Base-by-base conservation (phyloP, 306 rosid genomes). In the Begonia loranthoides region DNA sequence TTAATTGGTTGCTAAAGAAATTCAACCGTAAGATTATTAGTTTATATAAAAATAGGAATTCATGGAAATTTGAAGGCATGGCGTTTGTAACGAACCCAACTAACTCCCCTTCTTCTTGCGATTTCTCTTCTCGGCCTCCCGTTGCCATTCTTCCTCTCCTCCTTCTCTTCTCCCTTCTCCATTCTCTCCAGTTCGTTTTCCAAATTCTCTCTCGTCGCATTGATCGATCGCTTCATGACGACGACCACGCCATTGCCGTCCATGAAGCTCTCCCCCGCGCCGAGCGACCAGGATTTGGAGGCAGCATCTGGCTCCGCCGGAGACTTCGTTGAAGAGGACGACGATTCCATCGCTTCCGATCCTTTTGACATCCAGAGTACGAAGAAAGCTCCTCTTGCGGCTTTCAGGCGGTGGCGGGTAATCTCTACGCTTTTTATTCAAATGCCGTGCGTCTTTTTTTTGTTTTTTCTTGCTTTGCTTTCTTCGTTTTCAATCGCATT, bases 361-460 rank as follows among this genome's bases (percentile, higher is more conserved):
- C 97, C 97, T 13, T 89, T 89, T 16, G 87, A 89, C 59, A 60
- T 89, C 33, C 67, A 79, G 0, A 64, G 73, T 7, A 89, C 95
- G 50, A 89, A 89, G 62, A 89, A 84, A 59, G 97, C 72, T 0
- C 73, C 93, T 5, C 79, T n/a, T 1, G 81, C 70, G 69, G 49
- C 82, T 17, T 93, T 89, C 69, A 71, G 43, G 50, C 86, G 95
- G 22, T 89, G 93, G 95, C 72, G 95, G 76, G 95, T 78, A 60
- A 50, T 39, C 34, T 34, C 55, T 17, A 38, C 36, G 33, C 9
- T 45, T 12, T n/a, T 40, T 7, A 7, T 16, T 14, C 13, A 12
- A 4, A 9, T n/a, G 9, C 16, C 24, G 17, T 16, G 11, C 15
- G 10, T 15, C 0, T 12, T 46, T 57, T 43, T 46, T 45, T 46